Evolutionary conservation across 352 stramenopile genomes (phyloP).

Genomic region (Pythium phragmitis): DNA sequence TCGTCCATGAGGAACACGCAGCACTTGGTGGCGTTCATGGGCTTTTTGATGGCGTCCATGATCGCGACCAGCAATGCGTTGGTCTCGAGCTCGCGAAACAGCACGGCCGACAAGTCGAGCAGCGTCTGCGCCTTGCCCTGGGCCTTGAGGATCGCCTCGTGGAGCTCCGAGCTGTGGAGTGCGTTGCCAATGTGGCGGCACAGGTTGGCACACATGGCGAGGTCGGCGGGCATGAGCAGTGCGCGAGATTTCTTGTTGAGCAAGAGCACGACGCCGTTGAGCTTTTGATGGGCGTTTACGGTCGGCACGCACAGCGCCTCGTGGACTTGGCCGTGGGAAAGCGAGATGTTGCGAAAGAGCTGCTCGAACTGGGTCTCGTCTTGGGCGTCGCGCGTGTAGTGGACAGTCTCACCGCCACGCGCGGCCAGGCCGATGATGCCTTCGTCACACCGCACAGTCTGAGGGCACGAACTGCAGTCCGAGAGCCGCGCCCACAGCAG

Average conservation of each 20-base stretch:
- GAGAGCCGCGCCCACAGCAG: conserved; percentile 49
- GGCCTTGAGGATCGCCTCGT: conserved; percentile 53
- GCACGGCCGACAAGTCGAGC: conserved; percentile 57
- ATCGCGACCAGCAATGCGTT: conserved; percentile 53
- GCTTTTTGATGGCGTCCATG: conserved; percentile 51
- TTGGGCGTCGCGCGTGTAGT: conserved; percentile 17
- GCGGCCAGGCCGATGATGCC: conserved; percentile 53
- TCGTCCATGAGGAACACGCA: conserved; percentile 70
- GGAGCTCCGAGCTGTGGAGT: conserved; percentile 55
- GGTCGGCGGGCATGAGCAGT: conserved; percentile 49
- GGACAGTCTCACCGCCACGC: conserved; percentile 23
- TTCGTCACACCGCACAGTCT: conserved; percentile 50
- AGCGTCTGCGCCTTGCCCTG: conserved; percentile 68
- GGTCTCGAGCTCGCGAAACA: conserved; percentile 68
- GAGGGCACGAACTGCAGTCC: conserved; percentile 27
- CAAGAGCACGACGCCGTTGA: conserved; percentile 66
- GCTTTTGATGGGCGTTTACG: conserved; percentile 36
- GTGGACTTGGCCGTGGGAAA: conserved; percentile 20
- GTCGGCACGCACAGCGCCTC: conserved; percentile 58
- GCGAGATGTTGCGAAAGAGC: conserved; percentile 23
- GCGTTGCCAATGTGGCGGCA: conserved; percentile 54
- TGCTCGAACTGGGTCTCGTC: conserved; percentile 17
- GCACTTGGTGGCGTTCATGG: conserved; percentile 51
- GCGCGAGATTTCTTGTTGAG: conserved; percentile 35
- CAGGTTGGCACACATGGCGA: conserved; percentile 52